Evolutionary conservation across 2,329 filamentous ascomycete genomes (phyloP).

Genomic region (Aspergillus sp.): DNA sequence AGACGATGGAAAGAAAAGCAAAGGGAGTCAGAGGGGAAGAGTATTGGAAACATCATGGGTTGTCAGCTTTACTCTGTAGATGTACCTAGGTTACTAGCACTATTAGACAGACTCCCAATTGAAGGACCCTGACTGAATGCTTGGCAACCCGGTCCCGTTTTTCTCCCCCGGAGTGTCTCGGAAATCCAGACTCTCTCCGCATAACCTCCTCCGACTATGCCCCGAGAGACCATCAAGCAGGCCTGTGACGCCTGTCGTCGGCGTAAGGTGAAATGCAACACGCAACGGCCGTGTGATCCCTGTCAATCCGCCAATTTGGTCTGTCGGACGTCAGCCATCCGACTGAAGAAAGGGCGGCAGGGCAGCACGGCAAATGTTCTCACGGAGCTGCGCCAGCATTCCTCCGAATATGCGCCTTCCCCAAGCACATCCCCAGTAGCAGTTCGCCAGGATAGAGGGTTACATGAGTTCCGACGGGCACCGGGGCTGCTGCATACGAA

Average conservation of each 20-base stretch:
- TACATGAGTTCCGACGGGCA: slow-evolving; percentile 4
- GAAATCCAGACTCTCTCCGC: not conserved
- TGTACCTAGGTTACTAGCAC: too few relatives aligned
- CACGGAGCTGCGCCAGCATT: slow-evolving; percentile 13
- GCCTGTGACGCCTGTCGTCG: slow-evolving; percentile 25
- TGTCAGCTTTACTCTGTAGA: too few relatives aligned
- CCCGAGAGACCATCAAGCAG: slow-evolving; percentile 10
- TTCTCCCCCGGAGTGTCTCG: not conserved
- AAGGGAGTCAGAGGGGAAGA: too few relatives aligned
- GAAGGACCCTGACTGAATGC: not conserved
- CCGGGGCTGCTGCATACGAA: slow-evolving; percentile 7
- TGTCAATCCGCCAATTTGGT: slow-evolving; percentile 15
- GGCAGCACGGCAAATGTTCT: slow-evolving; percentile 20
- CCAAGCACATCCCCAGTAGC: not conserved
- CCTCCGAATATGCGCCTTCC: not conserved
- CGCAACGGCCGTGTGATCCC: slow-evolving; percentile 15
- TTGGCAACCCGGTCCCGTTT: not conserved
- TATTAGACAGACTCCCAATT: too few relatives aligned
- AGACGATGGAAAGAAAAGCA: too few relatives aligned
- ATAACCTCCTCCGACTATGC: not conserved
- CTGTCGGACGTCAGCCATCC: slow-evolving; percentile 15
- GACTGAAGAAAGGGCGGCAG: slow-evolving; percentile 21
- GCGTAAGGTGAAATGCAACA: slow-evolving; percentile 22
- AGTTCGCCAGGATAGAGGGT: not conserved
- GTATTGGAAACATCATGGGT: too few relatives aligned